Conservation (phyloP, 805 yeast species). For the Ogataea trehaloabstinens region DNA sequence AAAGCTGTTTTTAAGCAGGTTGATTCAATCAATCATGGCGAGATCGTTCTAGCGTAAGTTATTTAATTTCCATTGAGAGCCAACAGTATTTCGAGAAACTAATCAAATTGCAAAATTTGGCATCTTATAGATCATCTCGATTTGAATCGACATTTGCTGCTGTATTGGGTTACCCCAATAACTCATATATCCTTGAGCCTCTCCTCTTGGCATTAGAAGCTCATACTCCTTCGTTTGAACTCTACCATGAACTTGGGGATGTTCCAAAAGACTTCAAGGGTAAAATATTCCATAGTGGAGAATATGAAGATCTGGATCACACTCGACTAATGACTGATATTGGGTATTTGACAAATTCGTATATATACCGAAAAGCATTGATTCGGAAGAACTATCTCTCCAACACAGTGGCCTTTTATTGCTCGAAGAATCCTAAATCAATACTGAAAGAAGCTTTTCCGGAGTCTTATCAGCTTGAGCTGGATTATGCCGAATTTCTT, state of each 20-base stretch:
- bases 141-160: slow-evolving; percentile 2
- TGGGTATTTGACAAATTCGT: slow-evolving; percentile 69
- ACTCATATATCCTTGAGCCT: slow-evolving; percentile 43
- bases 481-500: slow-evolving; percentile 93
- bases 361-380: slow-evolving; percentile 83
- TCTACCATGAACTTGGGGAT: slow-evolving; percentile 9
- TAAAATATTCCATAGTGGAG: slow-evolving; percentile 74
- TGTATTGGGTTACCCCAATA: slow-evolving; percentile 38
- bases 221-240: slow-evolving; percentile 4
- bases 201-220: slow-evolving; percentile 36
- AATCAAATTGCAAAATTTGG: too few species aligned
- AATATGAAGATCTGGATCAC: slow-evolving; percentile 83
- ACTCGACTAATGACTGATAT: slow-evolving; percentile 50
- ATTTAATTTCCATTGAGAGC: slow-evolving; percentile 3
- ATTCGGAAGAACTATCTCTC: slow-evolving; percentile 88
- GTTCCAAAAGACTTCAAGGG: slow-evolving; percentile 9
- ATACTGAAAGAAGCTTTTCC: slow-evolving; percentile 63
- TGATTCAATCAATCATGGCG: slow-evolving; percentile 49
- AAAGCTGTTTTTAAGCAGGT: slow-evolving; percentile 66
- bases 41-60: slow-evolving; percentile 50
- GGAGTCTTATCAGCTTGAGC: slow-evolving; percentile 73
- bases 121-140: too few species aligned
- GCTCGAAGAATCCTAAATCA: slow-evolving; percentile 72
- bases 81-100: too few species aligned
- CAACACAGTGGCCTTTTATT: slow-evolving; percentile 74